These are phyloP conservation scores for Malus sylvestris DNA, from an alignment of 306 rosid species.

Conservation along the genomic window DNA sequence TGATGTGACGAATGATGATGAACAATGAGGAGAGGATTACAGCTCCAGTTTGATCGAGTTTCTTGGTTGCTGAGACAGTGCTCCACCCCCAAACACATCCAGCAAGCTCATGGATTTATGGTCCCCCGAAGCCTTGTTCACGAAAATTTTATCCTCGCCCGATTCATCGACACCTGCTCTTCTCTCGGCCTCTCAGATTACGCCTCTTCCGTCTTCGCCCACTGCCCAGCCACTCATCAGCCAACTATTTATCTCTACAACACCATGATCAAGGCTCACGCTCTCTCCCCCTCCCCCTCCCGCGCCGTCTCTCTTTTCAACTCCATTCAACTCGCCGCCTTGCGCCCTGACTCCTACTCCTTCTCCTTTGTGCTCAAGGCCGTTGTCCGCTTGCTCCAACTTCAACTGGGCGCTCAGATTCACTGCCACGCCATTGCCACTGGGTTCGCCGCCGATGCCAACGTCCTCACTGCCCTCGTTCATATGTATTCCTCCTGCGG, in stretches of 20 bases:
- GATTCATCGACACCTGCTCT: conserved; percentile 35
- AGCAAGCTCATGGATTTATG: conserved; percentile 43
- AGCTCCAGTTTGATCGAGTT: not conserved
- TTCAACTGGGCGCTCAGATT: conserved; percentile 34
- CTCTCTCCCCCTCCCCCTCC: conserved; percentile 20
- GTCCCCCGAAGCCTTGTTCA: conserved; percentile 32
- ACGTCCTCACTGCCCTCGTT: conserved; percentile 35
- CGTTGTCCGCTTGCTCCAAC: conserved; percentile 11
- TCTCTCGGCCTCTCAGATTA: conserved; percentile 33
- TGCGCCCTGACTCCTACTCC: conserved; percentile 52
- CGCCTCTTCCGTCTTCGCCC: conserved; percentile 39
- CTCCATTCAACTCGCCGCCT: conserved; percentile 9
- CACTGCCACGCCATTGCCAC: conserved; percentile 41
- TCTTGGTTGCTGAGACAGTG: not conserved
- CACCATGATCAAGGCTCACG: conserved; percentile 39
- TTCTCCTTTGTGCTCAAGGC: conserved; percentile 53
- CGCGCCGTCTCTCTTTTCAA: conserved; percentile 31
- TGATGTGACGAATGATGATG: no score
- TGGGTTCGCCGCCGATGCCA: conserved; percentile 29
- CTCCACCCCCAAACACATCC: conserved; percentile 26
- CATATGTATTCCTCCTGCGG: conserved; percentile 51
- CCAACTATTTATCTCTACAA: conserved; percentile 33
- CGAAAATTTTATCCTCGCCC: conserved; percentile 38
- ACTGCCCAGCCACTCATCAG: not conserved
- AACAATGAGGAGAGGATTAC: not conserved